Conservation (phyloP, 2,329 filamentous ascomycete genomes). For the Calonectria multiphialidica region DNA sequence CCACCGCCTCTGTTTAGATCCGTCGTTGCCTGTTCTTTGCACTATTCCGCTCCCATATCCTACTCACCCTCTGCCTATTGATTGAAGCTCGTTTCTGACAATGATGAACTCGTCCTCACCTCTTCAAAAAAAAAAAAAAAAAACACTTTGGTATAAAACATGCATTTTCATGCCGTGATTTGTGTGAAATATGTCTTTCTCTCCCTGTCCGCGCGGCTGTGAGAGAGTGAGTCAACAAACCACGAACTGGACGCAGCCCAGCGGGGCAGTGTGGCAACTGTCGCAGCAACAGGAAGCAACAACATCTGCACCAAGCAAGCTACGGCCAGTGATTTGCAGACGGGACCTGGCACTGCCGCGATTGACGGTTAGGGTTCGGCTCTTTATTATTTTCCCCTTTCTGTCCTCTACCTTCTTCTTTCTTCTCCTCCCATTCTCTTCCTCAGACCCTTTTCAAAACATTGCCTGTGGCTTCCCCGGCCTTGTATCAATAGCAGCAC, state of each 20-base stretch:
- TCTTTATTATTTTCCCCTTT: neutral
- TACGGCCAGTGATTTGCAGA: slow-evolving; percentile 9
- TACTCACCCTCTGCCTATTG: too few species aligned
- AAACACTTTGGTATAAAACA: neutral
- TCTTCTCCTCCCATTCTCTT: neutral
- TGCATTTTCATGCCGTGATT: neutral
- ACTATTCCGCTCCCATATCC: neutral
- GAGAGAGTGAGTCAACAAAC: slow-evolving; percentile 11
- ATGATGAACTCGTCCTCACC: neutral
- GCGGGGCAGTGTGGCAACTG: slow-evolving; percentile 4
- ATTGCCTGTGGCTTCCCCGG: neutral
- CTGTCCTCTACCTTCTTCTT: slow-evolving; percentile 6
- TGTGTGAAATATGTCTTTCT: slow-evolving; percentile 5
- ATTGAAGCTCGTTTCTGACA: neutral
- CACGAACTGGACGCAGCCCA: neutral
- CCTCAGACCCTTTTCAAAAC: slow-evolving; percentile 1
- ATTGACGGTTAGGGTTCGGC: slow-evolving; percentile 12
- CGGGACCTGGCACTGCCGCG: slow-evolving; percentile 2
- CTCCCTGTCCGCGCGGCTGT: neutral
- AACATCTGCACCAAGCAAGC: neutral
- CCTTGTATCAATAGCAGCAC: neutral
- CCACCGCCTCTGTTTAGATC: neutral
- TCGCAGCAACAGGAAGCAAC: slow-evolving; percentile 6
- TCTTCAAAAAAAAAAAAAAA: neutral
- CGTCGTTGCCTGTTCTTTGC: neutral